Base-by-base conservation (phyloP, 345 rosid genomes). In the Carallia brachiata region DNA sequence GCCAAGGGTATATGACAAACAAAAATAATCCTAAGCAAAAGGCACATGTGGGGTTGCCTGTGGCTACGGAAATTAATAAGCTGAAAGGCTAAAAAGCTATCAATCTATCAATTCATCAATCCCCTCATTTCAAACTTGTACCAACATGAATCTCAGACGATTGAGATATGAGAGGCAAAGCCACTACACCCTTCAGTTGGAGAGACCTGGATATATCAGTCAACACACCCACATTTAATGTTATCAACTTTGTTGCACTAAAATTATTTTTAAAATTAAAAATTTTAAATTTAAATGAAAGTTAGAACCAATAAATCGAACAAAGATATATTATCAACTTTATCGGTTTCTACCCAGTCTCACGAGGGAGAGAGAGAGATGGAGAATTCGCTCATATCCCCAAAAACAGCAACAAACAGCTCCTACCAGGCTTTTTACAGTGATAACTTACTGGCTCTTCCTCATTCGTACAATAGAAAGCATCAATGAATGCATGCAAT, bases 341-440 rank as follows among this genome's bases (percentile, higher is more conserved):
- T 74, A 79, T 82, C 69, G 77, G 73, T 67, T 71, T 74, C 77
- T 68, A 34, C 70, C 72, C 77, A 61, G 56, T 67, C 71, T 70
- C 75, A 64, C 66, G 5, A 23, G 48, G 10, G 48, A 44, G 48
- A 64, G 28, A 55, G 53, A 70, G 63, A 65, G 27, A 54, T 9
- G 72, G 66, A 47, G 77, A 70, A 12, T 44, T 44, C 60, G 64
- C 73, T 61, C 62, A 72, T 63, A 72, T 67, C 73, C 82, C 69
- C 77, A 58, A 66, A 76, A 70, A 66, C 81, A 79, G 69, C 73
- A 82, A 71, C 75, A 79, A 77, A 77, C 39, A 77, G 86, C 70
- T 76, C 78, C 61, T 62, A 40, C 54, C 83, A 79, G 81, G 79
- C 83, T 82, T 79, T 81, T 77, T 54, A 59, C 85, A 79, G 78